Evolutionary conservation across 2,329 filamentous ascomycete species (phyloP).

Genomic region (Cadophora sp.): DNA sequence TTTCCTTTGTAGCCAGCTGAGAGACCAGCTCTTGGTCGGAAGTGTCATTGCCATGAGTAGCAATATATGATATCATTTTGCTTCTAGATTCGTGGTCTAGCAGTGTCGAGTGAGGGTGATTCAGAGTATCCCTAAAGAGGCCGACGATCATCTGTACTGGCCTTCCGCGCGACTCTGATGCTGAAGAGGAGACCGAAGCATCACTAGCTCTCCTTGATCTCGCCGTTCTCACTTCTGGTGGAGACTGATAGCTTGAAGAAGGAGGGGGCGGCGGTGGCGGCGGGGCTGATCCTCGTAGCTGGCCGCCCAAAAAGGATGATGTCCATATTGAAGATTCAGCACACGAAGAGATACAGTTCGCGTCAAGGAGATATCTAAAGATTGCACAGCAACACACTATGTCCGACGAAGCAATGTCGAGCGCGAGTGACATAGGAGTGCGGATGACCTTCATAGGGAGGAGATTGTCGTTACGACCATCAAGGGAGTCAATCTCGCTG

Average conservation of each 20-base stretch:
- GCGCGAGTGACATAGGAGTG: conserved; percentile 4
- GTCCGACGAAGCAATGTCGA: background rate
- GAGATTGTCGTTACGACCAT: background rate
- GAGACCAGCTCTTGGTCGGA: conserved; percentile 8
- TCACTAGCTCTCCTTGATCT: background rate
- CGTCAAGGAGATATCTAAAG: conserved; percentile 1
- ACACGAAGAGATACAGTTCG: background rate
- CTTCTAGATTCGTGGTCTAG: conserved; percentile 17
- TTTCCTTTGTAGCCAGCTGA: background rate
- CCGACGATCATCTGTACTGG: background rate
- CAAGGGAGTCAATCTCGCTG: background rate
- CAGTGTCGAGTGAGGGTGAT: background rate
- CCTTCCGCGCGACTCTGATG: background rate
- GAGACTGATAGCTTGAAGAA: background rate
- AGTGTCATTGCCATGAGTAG: background rate
- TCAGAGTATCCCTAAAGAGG: conserved; percentile 18
- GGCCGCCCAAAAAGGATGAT: background rate
- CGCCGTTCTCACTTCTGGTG: background rate
- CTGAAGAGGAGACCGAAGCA: background rate
- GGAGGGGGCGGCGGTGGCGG: background rate
- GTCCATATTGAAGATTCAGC: conserved; percentile 13
- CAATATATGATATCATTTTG: conserved; percentile 21
- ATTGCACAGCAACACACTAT: background rate
- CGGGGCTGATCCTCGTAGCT: background rate
- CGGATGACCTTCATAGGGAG: background rate